Base-by-base conservation (phyloP, 225 moss, liverwort and hornwort species). In the Neckera pumila region DNA sequence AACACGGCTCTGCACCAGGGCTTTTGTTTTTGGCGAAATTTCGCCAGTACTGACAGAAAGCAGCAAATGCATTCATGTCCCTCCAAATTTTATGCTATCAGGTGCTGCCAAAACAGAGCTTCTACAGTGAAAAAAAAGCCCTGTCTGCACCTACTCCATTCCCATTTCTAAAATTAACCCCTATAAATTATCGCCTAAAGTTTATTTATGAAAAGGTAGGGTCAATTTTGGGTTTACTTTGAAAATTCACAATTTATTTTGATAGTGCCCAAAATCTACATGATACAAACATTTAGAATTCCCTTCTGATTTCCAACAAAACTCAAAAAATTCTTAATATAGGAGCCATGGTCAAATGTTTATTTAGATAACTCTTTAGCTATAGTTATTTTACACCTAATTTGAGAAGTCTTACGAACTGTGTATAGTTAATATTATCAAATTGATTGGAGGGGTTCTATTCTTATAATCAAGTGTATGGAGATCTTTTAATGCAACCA, bases 141-240 rank as follows among this genome's bases (percentile, higher is more conserved):
- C n/a, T n/a, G n/a, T n/a, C n/a, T n/a, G n/a, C 28, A 73, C 17
- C 7, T 38, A 23, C 33, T 56, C n/a, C 56, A 16, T 56, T n/a
- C 6, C 56, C 14, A 0, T 23, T 54, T 56, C 36, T 54, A 15
- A 54, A 77, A 53, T 15, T 15, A 77, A 23, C 14, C 4, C 15
- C 10, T n/a, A 56, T 0, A n/a, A 54, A n/a, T 56, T 25, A 25
- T 56, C 0, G 0, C 14, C 6, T 36, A 34, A 22, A 13, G 2
- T 22, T 3, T 14, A 34, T 21, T 13, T 21, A 47, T 9, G 9
- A 47, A 13, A 49, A 49, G 12, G 49, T n/a, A 56, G 25, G 4
- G 56, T n/a, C 0, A 4, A 13, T 23, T 77, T 56, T 56, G 25
- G 25, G 0, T 25, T 36, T 15, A n/a, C 14, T 34, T 51, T 22